Evolutionary conservation across 208 protist genomes (phyloP).

Genomic region (Strigomonas culicis): DNA sequence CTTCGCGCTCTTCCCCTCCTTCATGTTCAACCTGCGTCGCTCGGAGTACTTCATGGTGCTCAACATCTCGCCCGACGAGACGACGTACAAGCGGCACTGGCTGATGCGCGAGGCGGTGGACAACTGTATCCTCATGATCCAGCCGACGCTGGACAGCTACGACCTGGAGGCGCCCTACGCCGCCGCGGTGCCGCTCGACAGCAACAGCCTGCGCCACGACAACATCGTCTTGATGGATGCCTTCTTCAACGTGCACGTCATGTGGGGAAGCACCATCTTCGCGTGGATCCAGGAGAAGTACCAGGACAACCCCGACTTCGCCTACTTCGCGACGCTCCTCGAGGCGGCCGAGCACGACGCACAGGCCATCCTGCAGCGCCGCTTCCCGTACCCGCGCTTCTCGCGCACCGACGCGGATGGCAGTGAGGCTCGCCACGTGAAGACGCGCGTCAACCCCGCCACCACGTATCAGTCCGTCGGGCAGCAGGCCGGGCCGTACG

Average conservation of each 20-base stretch:
- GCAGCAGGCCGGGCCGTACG: not conserved
- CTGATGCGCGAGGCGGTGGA: conserved; percentile 94
- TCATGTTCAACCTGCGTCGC: conserved; percentile 98
- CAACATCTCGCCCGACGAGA: conserved; percentile 98
- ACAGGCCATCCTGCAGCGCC: conserved; percentile 34
- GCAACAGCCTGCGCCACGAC: conserved; percentile 83
- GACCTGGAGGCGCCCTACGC: conserved; percentile 77
- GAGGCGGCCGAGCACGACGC: conserved; percentile 70
- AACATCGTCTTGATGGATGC: conserved; percentile 98
- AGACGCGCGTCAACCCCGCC: conserved; percentile 83
- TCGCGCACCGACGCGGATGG: conserved; percentile 84
- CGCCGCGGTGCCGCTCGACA: conserved; percentile 92
- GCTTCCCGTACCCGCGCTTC: conserved; percentile 84
- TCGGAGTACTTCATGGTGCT: conserved; percentile 97
- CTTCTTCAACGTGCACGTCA: conserved; percentile 98
- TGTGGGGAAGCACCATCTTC: conserved; percentile 95
- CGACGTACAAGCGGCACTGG: conserved; percentile 96
- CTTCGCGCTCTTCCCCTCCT: conserved; percentile 97
- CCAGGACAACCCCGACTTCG: conserved; percentile 88
- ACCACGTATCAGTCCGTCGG: conserved; percentile 45
- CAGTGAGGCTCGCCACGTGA: conserved; percentile 81
- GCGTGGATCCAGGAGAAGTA: conserved; percentile 93
- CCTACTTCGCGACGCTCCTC: conserved; percentile 71
- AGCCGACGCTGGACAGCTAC: conserved; percentile 97
- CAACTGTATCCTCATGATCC: conserved; percentile 97